Evolutionary conservation across 2,329 filamentous ascomycete genomes (phyloP).

Genomic region (Teratosphaeria gauchensis): DNA sequence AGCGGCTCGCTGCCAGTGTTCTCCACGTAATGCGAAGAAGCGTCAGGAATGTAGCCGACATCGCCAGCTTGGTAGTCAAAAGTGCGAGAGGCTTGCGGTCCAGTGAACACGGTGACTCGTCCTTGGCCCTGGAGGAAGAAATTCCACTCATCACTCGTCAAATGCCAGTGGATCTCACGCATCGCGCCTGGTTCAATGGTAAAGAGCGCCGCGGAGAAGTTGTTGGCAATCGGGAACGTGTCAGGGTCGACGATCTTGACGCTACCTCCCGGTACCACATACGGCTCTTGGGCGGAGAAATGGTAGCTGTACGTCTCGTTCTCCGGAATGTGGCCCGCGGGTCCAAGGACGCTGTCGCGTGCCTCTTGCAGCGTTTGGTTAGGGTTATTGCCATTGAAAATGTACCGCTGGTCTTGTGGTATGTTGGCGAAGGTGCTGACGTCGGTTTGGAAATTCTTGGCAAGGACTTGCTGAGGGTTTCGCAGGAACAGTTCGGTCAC

Average conservation of each 20-base stretch:
- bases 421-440: slow-evolving; percentile 25
- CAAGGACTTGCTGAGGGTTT: slow-evolving; percentile 29
- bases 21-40: slow-evolving; percentile 50
- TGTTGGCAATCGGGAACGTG: slow-evolving; percentile 47
- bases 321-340: slow-evolving; percentile 3
- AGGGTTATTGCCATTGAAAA: slow-evolving; percentile 27
- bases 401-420: slow-evolving; percentile 32
- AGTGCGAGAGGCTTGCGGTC: slow-evolving; percentile 41
- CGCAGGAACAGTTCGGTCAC: slow-evolving; percentile 30
- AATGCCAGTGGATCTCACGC: slow-evolving; percentile 57
- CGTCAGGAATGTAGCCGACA: slow-evolving; percentile 49
- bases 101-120: slow-evolving; percentile 47
- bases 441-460: slow-evolving; percentile 31
- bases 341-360: slow-evolving; percentile 32
- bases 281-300: slow-evolving; percentile 39
- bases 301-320: slow-evolving; percentile 31
- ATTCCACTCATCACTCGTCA: slow-evolving; percentile 50
- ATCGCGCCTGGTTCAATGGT: slow-evolving; percentile 52
- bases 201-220: slow-evolving; percentile 49
- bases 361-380: slow-evolving; percentile 29
- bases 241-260: slow-evolving; percentile 51
- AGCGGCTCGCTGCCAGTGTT: slow-evolving; percentile 50
- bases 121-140: slow-evolving; percentile 50
- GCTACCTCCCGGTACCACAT: slow-evolving; percentile 44
- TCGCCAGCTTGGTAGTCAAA: slow-evolving; percentile 53